Evolutionary conservation across 352 stramenopile species (phyloP), one percentile per base, ranked within the genome.

Genomic region (Globisporangium spinosum): DNA sequence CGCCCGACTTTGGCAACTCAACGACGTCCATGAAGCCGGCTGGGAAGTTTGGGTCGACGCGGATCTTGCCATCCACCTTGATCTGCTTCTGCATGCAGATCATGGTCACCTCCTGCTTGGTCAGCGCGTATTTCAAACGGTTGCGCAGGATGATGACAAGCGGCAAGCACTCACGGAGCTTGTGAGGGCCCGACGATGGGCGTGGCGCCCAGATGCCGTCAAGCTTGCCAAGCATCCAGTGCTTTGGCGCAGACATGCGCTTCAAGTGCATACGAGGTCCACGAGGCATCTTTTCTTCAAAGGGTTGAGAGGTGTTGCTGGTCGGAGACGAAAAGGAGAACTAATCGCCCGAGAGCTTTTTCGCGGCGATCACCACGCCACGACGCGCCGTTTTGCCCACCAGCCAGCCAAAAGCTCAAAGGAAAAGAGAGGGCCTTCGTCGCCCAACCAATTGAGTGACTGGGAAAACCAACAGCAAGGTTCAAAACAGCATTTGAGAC

Each of bases 1-100:
- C 97, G 62, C 90, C 93, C 54, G 93, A 93, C 89, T 99, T 99
- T 66, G 98, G 91, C 49, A 99, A 86, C 73, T 97, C 87, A 40
- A 99, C 89, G n/a, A 99, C 96, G 75, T 99, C 97, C 97, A 99
- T 99, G 91, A 99, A 99, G 58, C 98, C 97, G 34, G 96, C 96
- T 43, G 97, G 97, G 88, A 98, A 99, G 85, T 98, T 98, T 56
- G 91, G 83, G 86, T 99, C 98, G 65, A 98, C 98, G 63, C 97
- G 94, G 59, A 99, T 76, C 77, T 98, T 98, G 76, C 94, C 93
- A 77, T 98, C 94, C 56, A 99, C 96, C 89, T 99, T 99, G 79
- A 99, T 90, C 67, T 96, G 95, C 86, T 98, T 98, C 80, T 99
- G 94, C 91, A 99, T 99, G 89, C 96, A 99, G 80, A 99, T 99